A percentile compares a stretch with the other conserved stretches of the same genome.
These are phyloP conservation scores for Thermothelomyces thermophilus DNA, from an alignment of 2,329 filamentous ascomycete species.

Conservation along the genomic window DNA sequence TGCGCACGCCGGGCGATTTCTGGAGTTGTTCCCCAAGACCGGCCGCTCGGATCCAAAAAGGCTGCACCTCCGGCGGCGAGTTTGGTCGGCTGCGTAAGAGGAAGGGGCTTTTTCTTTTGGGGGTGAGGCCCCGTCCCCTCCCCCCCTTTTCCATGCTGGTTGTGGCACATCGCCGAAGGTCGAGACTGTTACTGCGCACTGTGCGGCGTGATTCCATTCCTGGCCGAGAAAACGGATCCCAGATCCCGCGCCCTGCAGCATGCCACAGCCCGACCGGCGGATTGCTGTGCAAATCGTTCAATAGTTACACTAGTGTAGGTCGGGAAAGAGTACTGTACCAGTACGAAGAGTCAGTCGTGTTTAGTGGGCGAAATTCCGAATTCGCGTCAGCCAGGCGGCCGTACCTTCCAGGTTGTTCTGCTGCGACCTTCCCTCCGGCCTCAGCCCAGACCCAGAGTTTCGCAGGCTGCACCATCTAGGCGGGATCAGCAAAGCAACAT, in stretches of 20 bases:
- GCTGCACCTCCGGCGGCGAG: neutral
- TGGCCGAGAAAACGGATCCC: constrained; percentile 13
- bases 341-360: too few relatives aligned
- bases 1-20: neutral
- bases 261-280: neutral
- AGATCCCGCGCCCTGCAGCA: constrained; percentile 5
- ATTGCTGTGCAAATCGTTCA: neutral
- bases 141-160: neutral
- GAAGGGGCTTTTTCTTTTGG: neutral
- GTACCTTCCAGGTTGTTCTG: constrained; percentile 2
- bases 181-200: constrained; percentile 4
- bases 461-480: constrained; percentile 10
- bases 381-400: constrained; percentile 1
- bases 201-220: constrained; percentile 18
- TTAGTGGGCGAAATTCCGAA: too few relatives aligned
- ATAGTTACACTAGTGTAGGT: too few relatives aligned
- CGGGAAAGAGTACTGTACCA: too few relatives aligned
- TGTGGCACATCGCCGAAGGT: too few relatives aligned
- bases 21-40: neutral
- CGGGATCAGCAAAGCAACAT: neutral
- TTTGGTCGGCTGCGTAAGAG: neutral
- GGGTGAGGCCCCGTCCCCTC: neutral
- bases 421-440: constrained; percentile 2
- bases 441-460: constrained; percentile 15
- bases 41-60: neutral